phyloP scores from a whole-genome alignment of 2,329 filamentous ascomycete genomes.

The Aspergillus hiratsukae region DNA sequence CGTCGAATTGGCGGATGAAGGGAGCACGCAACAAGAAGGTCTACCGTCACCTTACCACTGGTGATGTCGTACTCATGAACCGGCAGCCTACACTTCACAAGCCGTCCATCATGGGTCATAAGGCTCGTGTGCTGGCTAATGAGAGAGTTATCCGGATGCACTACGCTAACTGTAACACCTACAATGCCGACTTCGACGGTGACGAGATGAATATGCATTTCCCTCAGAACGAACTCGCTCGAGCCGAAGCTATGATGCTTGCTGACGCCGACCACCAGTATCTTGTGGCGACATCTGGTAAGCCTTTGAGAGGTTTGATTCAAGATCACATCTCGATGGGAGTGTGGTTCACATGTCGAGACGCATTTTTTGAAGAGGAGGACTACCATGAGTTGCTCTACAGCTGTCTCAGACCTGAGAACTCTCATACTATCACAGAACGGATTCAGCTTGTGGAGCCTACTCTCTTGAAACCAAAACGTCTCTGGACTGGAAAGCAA shows the following conservation, averaged over 20 bases:
- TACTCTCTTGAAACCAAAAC: constrained; percentile 72
- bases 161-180: constrained; percentile 98
- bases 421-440: constrained; percentile 78
- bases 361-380: constrained; percentile 81
- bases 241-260: constrained; percentile 86
- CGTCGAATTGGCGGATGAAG: constrained; percentile 68
- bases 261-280: constrained; percentile 98
- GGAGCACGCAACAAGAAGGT: constrained; percentile 91
- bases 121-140: constrained; percentile 82
- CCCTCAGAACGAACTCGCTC: constrained; percentile 90
- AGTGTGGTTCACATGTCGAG: constrained; percentile 82
- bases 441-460: constrained; percentile 77
- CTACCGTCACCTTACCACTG: constrained; percentile 89
- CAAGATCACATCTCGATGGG: constrained; percentile 98
- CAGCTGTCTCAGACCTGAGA: constrained; percentile 81
- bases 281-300: constrained; percentile 86
- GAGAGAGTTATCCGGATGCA: constrained; percentile 99
- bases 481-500: constrained; percentile 94
- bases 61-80: constrained; percentile 98
- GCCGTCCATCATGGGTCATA: constrained; percentile 97
- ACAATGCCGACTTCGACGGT: constrained; percentile 98
- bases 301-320: constrained; percentile 90
- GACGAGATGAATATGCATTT: constrained; percentile 99
- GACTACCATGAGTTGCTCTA: constrained; percentile 96
- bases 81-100: constrained; percentile 97